Conservation (phyloP, 2,329 filamentous ascomycete species). For the Niveomyces coronatus region DNA sequence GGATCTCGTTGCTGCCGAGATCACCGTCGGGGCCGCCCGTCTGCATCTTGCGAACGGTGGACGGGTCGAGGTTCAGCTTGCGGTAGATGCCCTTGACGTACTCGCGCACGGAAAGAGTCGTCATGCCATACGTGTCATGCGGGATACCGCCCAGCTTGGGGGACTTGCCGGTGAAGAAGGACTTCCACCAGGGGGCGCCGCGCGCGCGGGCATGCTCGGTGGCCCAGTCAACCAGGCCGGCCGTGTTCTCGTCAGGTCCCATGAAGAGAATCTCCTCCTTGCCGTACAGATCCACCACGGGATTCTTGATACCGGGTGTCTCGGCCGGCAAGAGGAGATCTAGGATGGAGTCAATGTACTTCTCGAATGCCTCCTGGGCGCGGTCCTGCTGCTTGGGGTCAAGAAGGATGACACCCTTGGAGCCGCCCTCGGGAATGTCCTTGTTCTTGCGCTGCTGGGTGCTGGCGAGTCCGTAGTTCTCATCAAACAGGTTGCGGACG, state of each 20-base stretch:
- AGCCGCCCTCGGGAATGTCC: constrained; percentile 95
- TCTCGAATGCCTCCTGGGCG: constrained; percentile 86
- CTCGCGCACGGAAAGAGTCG: constrained; percentile 88
- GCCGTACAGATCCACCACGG: constrained; percentile 88
- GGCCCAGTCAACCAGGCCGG: constrained; percentile 96
- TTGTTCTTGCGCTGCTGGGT: constrained; percentile 99
- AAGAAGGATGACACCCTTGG: constrained; percentile 93
- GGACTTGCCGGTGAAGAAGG: constrained; percentile 98
- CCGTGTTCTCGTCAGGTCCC: constrained; percentile 98
- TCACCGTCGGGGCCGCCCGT: constrained; percentile 96
- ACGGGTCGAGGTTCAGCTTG: constrained; percentile 82
- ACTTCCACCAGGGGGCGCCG: constrained; percentile 98
- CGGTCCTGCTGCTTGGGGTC: constrained; percentile 93
- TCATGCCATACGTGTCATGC: constrained; percentile 96
- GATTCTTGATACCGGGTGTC: constrained; percentile 97
- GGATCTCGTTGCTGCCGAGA: constrained; percentile 93
- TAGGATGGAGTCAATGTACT: constrained; percentile 98
- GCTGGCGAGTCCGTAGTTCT: constrained; percentile 97
- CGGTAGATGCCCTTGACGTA: constrained; percentile 96
- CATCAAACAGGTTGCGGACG: constrained; percentile 89
- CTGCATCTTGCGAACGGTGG: constrained; percentile 84
- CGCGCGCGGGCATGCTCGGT: constrained; percentile 82
- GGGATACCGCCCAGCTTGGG: constrained; percentile 93
- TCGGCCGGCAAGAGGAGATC: constrained; percentile 83
- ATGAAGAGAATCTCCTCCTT: constrained; percentile 97